Percentiles rank a stretch among this genome's conserved stretches.
Conservation (phyloP, 2,329 filamentous ascomycete genomes). For the Orbilia oligospora region DNA sequence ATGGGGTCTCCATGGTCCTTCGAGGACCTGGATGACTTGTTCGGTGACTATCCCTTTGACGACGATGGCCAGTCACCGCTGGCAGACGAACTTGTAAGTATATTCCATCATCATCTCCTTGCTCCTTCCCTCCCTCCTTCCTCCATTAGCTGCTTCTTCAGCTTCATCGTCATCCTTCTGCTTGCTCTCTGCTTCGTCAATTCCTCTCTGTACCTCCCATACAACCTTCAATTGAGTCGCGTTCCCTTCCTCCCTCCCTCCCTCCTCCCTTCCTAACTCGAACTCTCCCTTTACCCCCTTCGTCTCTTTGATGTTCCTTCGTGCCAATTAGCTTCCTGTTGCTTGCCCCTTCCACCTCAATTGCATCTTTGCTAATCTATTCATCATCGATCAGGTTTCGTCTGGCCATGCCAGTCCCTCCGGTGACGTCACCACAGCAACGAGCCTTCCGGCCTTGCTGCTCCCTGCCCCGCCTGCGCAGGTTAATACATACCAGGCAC, state of each 20-base stretch:
- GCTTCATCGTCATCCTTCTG: not conserved
- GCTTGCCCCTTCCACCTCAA: not conserved
- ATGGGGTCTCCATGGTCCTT: not conserved
- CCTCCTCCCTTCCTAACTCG: not conserved
- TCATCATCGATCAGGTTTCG: not conserved
- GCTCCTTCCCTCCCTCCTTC: not conserved
- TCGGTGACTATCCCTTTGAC: not conserved
- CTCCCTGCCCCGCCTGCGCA: slow-evolving; percentile 23
- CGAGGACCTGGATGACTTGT: slow-evolving; percentile 1
- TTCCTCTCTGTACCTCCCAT: not conserved
- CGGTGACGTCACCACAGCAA: not conserved
- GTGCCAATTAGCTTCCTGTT: not conserved
- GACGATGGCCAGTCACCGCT: not conserved
- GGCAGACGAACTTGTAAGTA: slow-evolving; percentile 6
- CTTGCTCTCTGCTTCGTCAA: not conserved
- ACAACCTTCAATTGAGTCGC: not conserved
- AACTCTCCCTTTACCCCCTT: not conserved
- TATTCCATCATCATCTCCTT: not conserved
- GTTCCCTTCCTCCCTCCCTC: not conserved
- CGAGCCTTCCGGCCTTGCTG: not conserved
- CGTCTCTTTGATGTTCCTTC: not conserved
- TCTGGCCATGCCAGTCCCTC: not conserved
- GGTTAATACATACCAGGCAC: not conserved
- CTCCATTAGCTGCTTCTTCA: not conserved
- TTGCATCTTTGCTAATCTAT: slow-evolving; percentile 2